Conservation (phyloP, 768 basidiomycete species). For the Paxillus ammoniavirescens region DNA sequence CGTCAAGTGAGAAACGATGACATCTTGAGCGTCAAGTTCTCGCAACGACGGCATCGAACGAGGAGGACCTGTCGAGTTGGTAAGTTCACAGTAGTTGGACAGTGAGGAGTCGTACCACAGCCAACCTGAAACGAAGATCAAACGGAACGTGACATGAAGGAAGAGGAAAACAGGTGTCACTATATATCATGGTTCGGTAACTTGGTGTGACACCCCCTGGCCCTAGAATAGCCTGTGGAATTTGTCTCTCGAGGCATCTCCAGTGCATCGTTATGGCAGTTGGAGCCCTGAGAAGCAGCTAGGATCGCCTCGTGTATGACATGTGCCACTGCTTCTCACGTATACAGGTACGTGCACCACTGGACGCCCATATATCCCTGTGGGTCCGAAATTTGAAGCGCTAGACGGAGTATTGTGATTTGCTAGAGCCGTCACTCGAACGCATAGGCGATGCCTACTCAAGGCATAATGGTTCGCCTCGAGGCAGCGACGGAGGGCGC, state of each 20-base stretch:
- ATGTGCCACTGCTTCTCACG: slow-evolving; percentile 12
- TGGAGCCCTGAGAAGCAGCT: slow-evolving; percentile 12
- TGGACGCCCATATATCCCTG: slow-evolving; percentile 1
- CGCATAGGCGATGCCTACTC: background rate
- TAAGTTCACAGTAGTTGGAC: background rate
- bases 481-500: slow-evolving; percentile 9
- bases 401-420: slow-evolving; percentile 1
- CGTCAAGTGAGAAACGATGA: background rate
- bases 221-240: background rate
- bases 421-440: background rate
- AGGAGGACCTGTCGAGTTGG: background rate
- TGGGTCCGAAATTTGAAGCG: background rate
- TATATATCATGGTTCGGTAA: slow-evolving; percentile 2
- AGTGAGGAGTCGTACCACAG: background rate
- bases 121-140: background rate
- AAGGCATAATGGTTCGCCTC: slow-evolving; percentile 4
- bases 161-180: background rate
- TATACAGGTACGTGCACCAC: background rate
- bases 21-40: background rate
- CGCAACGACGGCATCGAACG: slow-evolving; percentile 13
- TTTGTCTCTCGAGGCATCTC: background rate
- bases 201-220: background rate
- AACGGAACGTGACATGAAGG: background rate
- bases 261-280: slow-evolving; percentile 4
- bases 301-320: slow-evolving; percentile 19